phyloP scores from a whole-genome alignment of 768 basidiomycete species.

The Pleurotus platypus region DNA sequence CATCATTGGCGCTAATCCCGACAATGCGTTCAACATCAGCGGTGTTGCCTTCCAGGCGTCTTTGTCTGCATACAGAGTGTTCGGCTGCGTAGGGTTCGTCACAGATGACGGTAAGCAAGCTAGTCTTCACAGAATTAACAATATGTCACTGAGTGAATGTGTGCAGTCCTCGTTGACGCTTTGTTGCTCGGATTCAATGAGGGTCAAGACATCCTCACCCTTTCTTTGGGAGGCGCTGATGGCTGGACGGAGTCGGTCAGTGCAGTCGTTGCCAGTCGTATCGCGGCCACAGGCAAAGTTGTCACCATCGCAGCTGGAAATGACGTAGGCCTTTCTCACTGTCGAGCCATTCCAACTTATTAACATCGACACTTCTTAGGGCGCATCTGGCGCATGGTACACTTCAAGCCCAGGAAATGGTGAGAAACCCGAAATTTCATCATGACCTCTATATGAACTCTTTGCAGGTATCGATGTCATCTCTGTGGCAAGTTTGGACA shows the following conservation, averaged over 20 bases:
- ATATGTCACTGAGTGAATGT: not conserved
- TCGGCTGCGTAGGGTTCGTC: constrained; percentile 52
- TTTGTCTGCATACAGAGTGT: constrained; percentile 53
- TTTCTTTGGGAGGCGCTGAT: constrained; percentile 60
- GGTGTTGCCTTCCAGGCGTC: constrained; percentile 66
- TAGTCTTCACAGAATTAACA: not conserved
- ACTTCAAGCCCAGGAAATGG: constrained; percentile 50
- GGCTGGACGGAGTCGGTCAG: constrained; percentile 61
- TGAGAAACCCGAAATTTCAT: not conserved
- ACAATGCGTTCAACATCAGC: constrained; percentile 60
- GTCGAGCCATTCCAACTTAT: not conserved
- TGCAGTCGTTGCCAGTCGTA: constrained; percentile 55
- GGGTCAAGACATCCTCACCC: constrained; percentile 57
- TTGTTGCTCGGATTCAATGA: constrained; percentile 48
- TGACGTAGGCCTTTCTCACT: constrained; percentile 20
- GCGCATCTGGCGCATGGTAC: constrained; percentile 60
- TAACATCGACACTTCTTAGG: constrained; percentile 22
- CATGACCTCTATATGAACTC: not conserved
- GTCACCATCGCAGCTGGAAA: constrained; percentile 66
- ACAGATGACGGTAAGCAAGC: constrained; percentile 45
- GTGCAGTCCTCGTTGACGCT: constrained; percentile 39
- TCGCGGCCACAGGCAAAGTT: constrained; percentile 53
- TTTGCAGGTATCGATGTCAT: constrained; percentile 42
- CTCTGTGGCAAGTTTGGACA: constrained; percentile 52
- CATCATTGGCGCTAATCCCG: constrained; percentile 59